A percentile compares a stretch with the other conserved stretches of the same genome.
phyloP scores from a whole-genome alignment of 2,329 filamentous ascomycete genomes.

The Paecilomyces dactylethromorphus region DNA sequence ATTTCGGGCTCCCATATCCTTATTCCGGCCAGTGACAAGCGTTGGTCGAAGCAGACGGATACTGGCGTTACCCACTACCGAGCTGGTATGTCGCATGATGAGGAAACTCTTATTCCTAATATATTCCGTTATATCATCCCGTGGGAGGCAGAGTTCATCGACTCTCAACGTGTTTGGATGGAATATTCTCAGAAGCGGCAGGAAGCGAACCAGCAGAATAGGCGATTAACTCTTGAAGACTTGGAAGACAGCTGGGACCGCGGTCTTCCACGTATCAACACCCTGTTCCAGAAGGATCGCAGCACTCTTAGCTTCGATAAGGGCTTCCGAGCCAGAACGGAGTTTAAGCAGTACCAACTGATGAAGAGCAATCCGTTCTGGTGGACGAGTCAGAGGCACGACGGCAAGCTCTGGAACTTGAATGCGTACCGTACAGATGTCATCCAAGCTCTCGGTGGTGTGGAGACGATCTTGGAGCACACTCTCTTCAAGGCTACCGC shows the following conservation, averaged over 20 bases:
- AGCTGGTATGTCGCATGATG: conserved; percentile 95
- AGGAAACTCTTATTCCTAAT: conserved; percentile 95
- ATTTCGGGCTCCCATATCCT: conserved; percentile 97
- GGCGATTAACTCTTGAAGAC: conserved; percentile 88
- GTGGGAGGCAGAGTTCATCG: conserved; percentile 98
- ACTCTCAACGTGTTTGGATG: conserved; percentile 98
- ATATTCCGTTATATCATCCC: conserved; percentile 99
- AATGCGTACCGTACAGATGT: conserved; percentile 95
- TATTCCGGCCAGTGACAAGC: conserved; percentile 94
- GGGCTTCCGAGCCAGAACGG: conserved; percentile 87
- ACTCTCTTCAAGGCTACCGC: conserved; percentile 95
- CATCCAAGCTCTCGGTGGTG: conserved; percentile 91
- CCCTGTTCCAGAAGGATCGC: conserved; percentile 95
- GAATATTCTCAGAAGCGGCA: conserved; percentile 97
- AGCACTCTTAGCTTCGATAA: conserved; percentile 98
- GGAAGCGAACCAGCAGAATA: conserved; percentile 95
- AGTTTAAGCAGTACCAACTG: conserved; percentile 97
- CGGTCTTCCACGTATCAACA: conserved; percentile 95
- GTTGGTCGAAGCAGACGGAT: conserved; percentile 97
- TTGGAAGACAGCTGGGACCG: conserved; percentile 98
- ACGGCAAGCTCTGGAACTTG: conserved; percentile 95
- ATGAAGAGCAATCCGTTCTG: conserved; percentile 99
- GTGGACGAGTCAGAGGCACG: conserved; percentile 97
- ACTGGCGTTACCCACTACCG: conserved; percentile 95
- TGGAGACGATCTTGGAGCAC: conserved; percentile 96